Conservation (phyloP, 2,329 filamentous ascomycete species). For the Colletotrichum sp. region DNA sequence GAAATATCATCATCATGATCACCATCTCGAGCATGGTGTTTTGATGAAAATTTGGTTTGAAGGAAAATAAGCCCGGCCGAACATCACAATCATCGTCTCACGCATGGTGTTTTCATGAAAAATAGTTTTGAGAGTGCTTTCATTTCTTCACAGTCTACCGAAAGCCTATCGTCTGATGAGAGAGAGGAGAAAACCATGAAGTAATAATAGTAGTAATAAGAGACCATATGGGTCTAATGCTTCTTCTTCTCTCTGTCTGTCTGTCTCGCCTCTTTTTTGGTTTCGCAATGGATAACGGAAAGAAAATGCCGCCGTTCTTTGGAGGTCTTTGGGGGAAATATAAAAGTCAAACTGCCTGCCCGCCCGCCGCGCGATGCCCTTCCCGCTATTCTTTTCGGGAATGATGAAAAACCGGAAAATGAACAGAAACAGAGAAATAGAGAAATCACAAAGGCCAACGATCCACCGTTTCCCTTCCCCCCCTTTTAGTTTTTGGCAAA, state of each 20-base stretch:
- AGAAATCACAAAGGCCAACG: slow-evolving; percentile 9
- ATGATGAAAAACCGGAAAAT: background rate
- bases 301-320: slow-evolving; percentile 4
- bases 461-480: background rate
- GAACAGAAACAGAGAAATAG: background rate
- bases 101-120: background rate
- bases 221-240: slow-evolving; percentile 15
- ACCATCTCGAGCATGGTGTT: background rate
- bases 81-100: background rate
- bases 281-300: background rate
- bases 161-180: background rate
- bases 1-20: background rate
- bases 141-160: slow-evolving; percentile 6
- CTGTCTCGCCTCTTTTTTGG: background rate
- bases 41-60: background rate
- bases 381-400: slow-evolving; percentile 12
- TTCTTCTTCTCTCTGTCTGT: background rate
- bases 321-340: background rate
- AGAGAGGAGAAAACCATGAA: background rate
- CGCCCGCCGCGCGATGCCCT: slow-evolving; percentile 15
- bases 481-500: background rate
- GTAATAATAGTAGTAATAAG: background rate
- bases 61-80: background rate
- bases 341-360: slow-evolving; percentile 1
- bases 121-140: background rate